Conservation (phyloP, 1,139 yeast species). For the Pichiaceae sp. region DNA sequence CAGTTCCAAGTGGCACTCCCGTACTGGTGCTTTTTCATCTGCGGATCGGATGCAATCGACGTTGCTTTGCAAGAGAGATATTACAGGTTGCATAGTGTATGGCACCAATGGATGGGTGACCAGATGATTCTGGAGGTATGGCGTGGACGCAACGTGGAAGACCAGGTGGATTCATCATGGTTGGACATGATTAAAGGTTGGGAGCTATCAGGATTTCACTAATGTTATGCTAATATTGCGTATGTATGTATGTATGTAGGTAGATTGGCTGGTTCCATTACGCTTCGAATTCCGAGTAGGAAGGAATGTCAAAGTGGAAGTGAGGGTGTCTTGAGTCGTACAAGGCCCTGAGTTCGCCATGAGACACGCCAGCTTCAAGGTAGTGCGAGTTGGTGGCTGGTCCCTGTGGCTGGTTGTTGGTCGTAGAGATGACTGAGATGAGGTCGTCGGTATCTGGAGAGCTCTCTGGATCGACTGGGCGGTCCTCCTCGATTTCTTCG, state of each 20-base stretch:
- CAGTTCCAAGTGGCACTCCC: conserved; percentile 17
- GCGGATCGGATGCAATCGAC: conserved; percentile 36
- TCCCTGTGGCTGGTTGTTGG: conserved; percentile 4
- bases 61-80: conserved; percentile 24
- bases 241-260: too few relatives aligned
- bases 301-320: conserved; percentile 83
- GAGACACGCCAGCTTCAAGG: conserved; percentile 24
- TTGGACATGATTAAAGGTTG: conserved; percentile 48
- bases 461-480: too few relatives aligned
- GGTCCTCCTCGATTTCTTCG: too few relatives aligned
- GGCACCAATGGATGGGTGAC: conserved; percentile 43
- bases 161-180: conserved; percentile 33
- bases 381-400: conserved; percentile 4
- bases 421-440: not conserved
- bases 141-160: conserved; percentile 28
- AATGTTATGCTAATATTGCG: too few relatives aligned
- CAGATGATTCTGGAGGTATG: conserved; percentile 46
- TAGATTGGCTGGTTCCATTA: too few relatives aligned
- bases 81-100: conserved; percentile 26
- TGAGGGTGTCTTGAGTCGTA: conserved; percentile 71
- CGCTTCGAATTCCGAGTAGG: conserved; percentile 25
- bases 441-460: conserved; percentile 1
- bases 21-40: conserved; percentile 41
- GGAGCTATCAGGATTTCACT: conserved; percentile 30
- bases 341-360: conserved; percentile 33